Percentiles rank a stretch among this genome's conserved stretches.
Evolutionary conservation across 73 alveolate genomes (phyloP).

Genomic region (Paramecium pentaurelia): DNA sequence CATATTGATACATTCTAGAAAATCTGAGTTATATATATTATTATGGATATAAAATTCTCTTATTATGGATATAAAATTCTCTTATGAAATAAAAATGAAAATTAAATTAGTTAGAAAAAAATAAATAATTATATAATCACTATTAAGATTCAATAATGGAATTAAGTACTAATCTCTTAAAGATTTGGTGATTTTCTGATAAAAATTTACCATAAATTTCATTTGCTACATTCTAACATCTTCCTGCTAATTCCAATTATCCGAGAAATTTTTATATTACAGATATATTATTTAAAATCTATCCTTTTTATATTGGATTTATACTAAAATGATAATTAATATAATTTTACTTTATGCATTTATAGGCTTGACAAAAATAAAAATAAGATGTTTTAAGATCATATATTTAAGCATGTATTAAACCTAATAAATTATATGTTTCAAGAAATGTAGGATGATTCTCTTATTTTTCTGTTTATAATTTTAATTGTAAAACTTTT

Average conservation of each 20-base stretch:
- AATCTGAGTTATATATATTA: background rate
- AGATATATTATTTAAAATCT: background rate
- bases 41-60: no score
- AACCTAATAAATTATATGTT: background rate
- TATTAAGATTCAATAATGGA: background rate
- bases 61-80: no score
- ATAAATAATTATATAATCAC: background rate
- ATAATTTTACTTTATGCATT: background rate
- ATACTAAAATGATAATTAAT: background rate
- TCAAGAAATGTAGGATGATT: background rate
- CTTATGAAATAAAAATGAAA: background rate
- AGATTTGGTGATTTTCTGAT: background rate
- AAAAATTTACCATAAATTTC: background rate
- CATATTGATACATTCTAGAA: slow-evolving; percentile 10
- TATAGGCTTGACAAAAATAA: background rate
- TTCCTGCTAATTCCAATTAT: background rate
- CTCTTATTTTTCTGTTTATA: background rate
- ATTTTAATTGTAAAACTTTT: background rate
- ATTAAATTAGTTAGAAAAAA: background rate
- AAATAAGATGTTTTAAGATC: background rate
- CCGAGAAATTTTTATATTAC: background rate
- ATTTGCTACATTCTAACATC: background rate
- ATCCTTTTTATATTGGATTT: background rate
- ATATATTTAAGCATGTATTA: background rate
- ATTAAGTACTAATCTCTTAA: background rate